Base-by-base conservation (phyloP, 1,139 yeast species). In the Debaryomycetaceae sp. region DNA sequence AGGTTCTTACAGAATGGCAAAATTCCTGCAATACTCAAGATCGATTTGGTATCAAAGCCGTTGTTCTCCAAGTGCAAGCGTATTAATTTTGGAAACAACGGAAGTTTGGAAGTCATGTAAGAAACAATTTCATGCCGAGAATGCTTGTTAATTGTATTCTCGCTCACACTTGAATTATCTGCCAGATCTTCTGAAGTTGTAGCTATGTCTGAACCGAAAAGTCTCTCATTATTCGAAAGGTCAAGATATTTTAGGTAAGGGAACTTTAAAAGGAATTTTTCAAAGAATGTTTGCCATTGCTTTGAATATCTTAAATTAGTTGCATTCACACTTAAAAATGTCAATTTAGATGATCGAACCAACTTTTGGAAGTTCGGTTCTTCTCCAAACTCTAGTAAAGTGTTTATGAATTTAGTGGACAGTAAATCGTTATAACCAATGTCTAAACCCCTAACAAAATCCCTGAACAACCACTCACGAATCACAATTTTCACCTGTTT, bases 291-390 rank as follows among this genome's bases (percentile, higher is more conserved):
- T 44, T 63, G 68, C 49, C 72, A 71, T 5, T 50, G 44, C 8
- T 65, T 66, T 7, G 63, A 57, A 47, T 68, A 71, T 34, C 60
- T 51, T 5, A 87, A 65, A 43, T 78, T 74, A 3, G 95, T 84
- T 9, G 89, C 77, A 59, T 87, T 85, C 43, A 90, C 65, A 14
- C 96, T 86, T 38, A 88, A 72, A 53, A 84, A 86, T 14, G 74
- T 68, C 45, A 84, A 58, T 14, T 74, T 63, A 6, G 72, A 62
- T 13, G 72, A 57, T 5, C 56, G 42, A 1, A 71, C 24, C 22
- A 50, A 46, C 5, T 53, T 43, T 1, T 52, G 56, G 44, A 63
- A 64, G 6, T 51, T 56, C 2, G 59, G 53, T 1, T 51, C 50
- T 23, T 55, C 58, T 24, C 50, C 46, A 37, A 49, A 47, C 6